phyloP scores from a whole-genome alignment of 495 filamentous ascomycete genomes.

The Trypethelium eluteriae region DNA sequence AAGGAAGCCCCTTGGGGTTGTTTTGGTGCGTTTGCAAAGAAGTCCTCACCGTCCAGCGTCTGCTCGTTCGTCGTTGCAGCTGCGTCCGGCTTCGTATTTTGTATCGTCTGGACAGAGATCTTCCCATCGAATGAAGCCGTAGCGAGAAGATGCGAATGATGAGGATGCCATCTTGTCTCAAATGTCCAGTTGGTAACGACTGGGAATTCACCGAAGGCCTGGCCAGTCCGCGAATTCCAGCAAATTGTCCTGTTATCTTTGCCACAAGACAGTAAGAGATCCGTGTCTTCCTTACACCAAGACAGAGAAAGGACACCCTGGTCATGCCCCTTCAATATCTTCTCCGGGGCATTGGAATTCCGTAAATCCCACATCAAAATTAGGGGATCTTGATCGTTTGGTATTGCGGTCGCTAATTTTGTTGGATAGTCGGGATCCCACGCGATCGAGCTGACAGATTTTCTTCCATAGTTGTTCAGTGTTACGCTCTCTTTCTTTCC shows the following conservation, averaged over 20 bases:
- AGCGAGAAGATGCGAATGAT: slow-evolving; percentile 81
- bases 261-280: slow-evolving; percentile 85
- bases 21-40: slow-evolving; percentile 87
- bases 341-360: slow-evolving; percentile 92
- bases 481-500: slow-evolving; percentile 93
- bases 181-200: slow-evolving; percentile 99
- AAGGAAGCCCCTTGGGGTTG: slow-evolving; percentile 86
- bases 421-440: slow-evolving; percentile 95
- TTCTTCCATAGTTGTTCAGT: slow-evolving; percentile 83
- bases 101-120: slow-evolving; percentile 83
- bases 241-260: slow-evolving; percentile 94
- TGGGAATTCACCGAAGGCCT: slow-evolving; percentile 82
- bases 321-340: slow-evolving; percentile 80
- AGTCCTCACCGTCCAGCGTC: slow-evolving; percentile 82
- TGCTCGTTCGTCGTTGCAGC: slow-evolving; percentile 54
- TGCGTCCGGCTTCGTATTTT: slow-evolving; percentile 62
- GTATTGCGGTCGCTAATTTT: slow-evolving; percentile 86
- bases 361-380: slow-evolving; percentile 91
- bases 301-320: slow-evolving; percentile 88
- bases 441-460: slow-evolving; percentile 87
- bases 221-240: slow-evolving; percentile 91
- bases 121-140: slow-evolving; percentile 96
- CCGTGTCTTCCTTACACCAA: slow-evolving; percentile 89
- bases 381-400: slow-evolving; percentile 78
- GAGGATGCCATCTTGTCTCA: slow-evolving; percentile 87